Evolutionary conservation across 805 yeast species (phyloP).

Genomic region (Pichia heedii): DNA sequence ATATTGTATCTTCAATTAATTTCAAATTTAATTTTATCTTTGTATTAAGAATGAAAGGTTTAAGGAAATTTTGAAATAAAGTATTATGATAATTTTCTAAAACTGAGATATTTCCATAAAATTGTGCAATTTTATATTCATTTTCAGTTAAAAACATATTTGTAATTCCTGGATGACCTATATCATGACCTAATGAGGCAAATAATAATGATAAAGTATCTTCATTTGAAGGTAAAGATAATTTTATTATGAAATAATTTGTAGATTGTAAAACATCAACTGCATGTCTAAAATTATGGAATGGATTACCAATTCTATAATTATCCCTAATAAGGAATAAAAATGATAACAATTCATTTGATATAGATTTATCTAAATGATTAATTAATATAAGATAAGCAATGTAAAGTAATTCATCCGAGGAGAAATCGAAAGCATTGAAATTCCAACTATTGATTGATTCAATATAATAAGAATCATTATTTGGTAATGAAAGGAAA

Average conservation of each 20-base stretch:
- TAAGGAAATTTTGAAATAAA: slow-evolving; percentile 41
- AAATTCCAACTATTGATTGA: slow-evolving; percentile 56
- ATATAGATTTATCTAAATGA: slow-evolving; percentile 10
- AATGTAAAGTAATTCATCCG: slow-evolving; percentile 59
- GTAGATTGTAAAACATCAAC: slow-evolving; percentile 92
- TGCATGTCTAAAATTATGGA: slow-evolving; percentile 94
- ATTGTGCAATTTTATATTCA: slow-evolving; percentile 52
- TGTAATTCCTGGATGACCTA: slow-evolving; percentile 96
- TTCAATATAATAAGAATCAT: slow-evolving; percentile 17
- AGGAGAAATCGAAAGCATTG: slow-evolving; percentile 54
- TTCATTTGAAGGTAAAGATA: slow-evolving; percentile 9
- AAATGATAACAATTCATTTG: slow-evolving; percentile 25
- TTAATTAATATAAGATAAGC: slow-evolving; percentile 42
- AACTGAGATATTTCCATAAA: slow-evolving; percentile 58
- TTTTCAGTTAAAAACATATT: slow-evolving; percentile 56
- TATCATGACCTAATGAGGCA: slow-evolving; percentile 90
- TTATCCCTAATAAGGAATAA: slow-evolving; percentile 64
- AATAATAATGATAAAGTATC: slow-evolving; percentile 56
- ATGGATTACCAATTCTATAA: slow-evolving; percentile 78
- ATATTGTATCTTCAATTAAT: slow-evolving; percentile 28
- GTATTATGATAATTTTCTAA: slow-evolving; percentile 78
- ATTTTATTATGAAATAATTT: slow-evolving; percentile 42
- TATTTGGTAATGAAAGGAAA: slow-evolving; percentile 7
- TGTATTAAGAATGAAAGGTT: slow-evolving; percentile 9
- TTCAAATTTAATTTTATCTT: background rate